Conservation (phyloP, 2,329 filamentous ascomycete species). For the Beauveria sp. region DNA sequence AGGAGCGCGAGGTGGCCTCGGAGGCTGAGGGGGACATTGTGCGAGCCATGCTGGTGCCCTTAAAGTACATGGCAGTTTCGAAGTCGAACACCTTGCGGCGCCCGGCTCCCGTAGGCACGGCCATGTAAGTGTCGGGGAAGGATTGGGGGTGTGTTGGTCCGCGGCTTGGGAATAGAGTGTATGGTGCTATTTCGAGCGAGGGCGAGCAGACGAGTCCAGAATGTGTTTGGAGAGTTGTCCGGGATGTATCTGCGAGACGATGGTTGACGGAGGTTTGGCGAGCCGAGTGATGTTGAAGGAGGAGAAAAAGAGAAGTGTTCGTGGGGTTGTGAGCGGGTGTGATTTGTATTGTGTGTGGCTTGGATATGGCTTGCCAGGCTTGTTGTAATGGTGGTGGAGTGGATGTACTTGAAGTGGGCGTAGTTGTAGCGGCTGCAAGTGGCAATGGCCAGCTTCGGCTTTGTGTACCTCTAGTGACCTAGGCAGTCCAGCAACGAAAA, state of each 20-base stretch:
- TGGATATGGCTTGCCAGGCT: background rate
- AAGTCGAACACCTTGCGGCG: constrained; percentile 26
- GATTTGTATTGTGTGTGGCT: background rate
- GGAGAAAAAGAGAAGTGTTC: background rate
- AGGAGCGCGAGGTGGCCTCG: constrained; percentile 39
- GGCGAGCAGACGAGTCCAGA: background rate
- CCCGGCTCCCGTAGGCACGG: constrained; percentile 20
- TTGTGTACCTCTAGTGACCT: background rate
- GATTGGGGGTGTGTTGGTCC: background rate
- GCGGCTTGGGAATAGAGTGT: background rate
- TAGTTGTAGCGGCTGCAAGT: background rate
- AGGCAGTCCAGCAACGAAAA: background rate
- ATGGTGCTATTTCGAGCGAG: background rate
- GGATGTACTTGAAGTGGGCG: background rate
- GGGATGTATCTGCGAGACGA: too few relatives aligned
- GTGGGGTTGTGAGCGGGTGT: background rate
- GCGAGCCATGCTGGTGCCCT: constrained; percentile 29
- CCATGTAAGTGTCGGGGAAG: constrained; percentile 22
- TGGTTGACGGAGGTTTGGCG: too few relatives aligned
- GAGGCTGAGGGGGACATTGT: constrained; percentile 28
- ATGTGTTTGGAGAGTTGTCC: background rate
- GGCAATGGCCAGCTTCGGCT: constrained; percentile 9
- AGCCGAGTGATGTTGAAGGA: background rate
- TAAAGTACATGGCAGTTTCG: constrained; percentile 26
- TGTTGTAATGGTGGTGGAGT: background rate